Percentiles rank a stretch among this genome's conserved stretches.
Conservation (phyloP, 2,329 filamentous ascomycete genomes). For the Seiridium cupressi region DNA sequence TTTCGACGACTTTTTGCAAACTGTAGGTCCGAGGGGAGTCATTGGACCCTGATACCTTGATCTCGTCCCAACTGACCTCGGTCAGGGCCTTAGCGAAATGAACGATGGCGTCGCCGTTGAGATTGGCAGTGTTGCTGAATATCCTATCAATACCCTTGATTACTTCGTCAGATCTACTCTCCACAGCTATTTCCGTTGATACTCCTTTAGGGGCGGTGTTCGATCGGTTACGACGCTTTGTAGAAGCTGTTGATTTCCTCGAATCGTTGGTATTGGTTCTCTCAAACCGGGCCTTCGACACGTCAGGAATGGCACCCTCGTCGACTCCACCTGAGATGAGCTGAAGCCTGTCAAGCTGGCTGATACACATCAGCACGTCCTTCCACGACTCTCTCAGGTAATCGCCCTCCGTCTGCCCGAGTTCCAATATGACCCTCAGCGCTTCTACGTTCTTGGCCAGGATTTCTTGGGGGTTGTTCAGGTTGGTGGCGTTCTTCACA, state of each 20-base stretch:
- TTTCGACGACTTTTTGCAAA: slow-evolving; percentile 96
- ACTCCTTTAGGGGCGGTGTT: slow-evolving; percentile 63
- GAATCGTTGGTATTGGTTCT: slow-evolving; percentile 54
- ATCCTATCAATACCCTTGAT: slow-evolving; percentile 92
- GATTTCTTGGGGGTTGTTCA: slow-evolving; percentile 95
- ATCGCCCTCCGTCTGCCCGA: slow-evolving; percentile 91
- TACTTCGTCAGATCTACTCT: slow-evolving; percentile 90
- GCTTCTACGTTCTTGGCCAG: slow-evolving; percentile 95
- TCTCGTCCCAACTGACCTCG: slow-evolving; percentile 98
- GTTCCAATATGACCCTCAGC: slow-evolving; percentile 84
- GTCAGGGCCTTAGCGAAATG: slow-evolving; percentile 90
- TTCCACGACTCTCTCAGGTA: slow-evolving; percentile 88
- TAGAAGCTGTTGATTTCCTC: slow-evolving; percentile 66
- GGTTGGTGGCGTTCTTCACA: slow-evolving; percentile 88
- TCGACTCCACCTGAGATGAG: slow-evolving; percentile 93
- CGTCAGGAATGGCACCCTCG: slow-evolving; percentile 87
- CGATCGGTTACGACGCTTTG: slow-evolving; percentile 48
- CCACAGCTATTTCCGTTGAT: slow-evolving; percentile 79
- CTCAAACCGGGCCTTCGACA: slow-evolving; percentile 73
- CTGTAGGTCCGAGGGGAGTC: slow-evolving; percentile 96
- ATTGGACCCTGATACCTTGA: slow-evolving; percentile 93
- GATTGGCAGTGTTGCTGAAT: slow-evolving; percentile 92
- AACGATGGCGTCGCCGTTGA: slow-evolving; percentile 91
- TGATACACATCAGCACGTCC: slow-evolving; percentile 91
- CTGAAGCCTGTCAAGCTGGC: slow-evolving; percentile 91